Conservation (phyloP, 169 alveolate species). For the Fabrea salina region DNA sequence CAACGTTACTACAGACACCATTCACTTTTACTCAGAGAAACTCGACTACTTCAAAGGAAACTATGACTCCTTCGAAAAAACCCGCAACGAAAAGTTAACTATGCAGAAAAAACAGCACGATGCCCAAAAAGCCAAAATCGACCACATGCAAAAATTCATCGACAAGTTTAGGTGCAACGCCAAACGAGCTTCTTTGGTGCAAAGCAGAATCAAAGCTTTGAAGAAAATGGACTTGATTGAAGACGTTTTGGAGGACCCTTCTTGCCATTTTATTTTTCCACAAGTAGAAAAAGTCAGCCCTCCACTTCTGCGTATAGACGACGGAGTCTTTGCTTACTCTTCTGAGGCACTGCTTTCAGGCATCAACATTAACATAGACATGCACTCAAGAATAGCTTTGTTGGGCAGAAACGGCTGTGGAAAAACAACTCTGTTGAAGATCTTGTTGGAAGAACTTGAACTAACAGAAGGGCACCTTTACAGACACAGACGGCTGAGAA, state of each 20-base stretch:
- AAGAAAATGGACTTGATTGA: slow-evolving; percentile 92
- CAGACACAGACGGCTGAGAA: slow-evolving; percentile 90
- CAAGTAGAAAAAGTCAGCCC: slow-evolving; percentile 86
- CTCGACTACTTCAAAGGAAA: slow-evolving; percentile 92
- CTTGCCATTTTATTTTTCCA: slow-evolving; percentile 85
- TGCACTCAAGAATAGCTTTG: slow-evolving; percentile 91
- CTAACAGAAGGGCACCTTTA: slow-evolving; percentile 88
- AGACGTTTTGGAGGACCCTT: slow-evolving; percentile 94
- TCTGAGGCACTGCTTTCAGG: slow-evolving; percentile 45
- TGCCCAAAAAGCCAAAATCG: slow-evolving; percentile 85
- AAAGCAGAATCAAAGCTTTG: slow-evolving; percentile 92
- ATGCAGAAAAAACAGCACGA: slow-evolving; percentile 86
- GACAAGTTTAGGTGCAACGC: slow-evolving; percentile 94
- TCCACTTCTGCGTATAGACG: slow-evolving; percentile 82
- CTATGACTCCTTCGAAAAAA: slow-evolving; percentile 92
- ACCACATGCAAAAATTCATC: slow-evolving; percentile 93
- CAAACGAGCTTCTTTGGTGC: slow-evolving; percentile 93
- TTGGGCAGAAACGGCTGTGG: slow-evolving; percentile 99
- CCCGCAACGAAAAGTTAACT: slow-evolving; percentile 84
- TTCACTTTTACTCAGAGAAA: slow-evolving; percentile 87
- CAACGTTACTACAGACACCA: slow-evolving; percentile 93
- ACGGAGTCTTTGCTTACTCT: slow-evolving; percentile 55
- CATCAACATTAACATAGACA: slow-evolving; percentile 65
- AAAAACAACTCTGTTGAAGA: slow-evolving; percentile 92
- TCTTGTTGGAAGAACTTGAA: slow-evolving; percentile 84